phyloP scores from a whole-genome alignment of 2,329 filamentous ascomycete species.

The Fusarium pininemorale region DNA sequence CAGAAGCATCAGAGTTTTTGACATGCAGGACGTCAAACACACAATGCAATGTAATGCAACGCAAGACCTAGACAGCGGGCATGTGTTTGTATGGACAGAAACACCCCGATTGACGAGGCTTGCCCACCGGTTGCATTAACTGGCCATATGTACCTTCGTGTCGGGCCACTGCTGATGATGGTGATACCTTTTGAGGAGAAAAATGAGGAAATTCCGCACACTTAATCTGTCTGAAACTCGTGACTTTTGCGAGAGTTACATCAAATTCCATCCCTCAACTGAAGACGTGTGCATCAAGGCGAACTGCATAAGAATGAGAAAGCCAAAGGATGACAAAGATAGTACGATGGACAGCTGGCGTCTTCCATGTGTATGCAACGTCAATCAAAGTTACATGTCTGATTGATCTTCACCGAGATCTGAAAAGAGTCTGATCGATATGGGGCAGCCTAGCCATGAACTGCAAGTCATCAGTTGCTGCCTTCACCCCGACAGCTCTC shows the following conservation, averaged over 20 bases:
- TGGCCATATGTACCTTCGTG: conserved; percentile 1
- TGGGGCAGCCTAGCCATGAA: conserved; percentile 1
- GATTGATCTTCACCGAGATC: conserved; percentile 20
- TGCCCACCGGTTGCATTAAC: conserved; percentile 32
- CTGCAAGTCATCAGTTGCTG: conserved; percentile 21
- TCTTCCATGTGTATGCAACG: conserved; percentile 22
- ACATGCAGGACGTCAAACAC: conserved; percentile 34
- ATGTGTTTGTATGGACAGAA: conserved; percentile 29
- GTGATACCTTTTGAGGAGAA: conserved; percentile 19
- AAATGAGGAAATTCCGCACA: not conserved
- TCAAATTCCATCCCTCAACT: conserved; percentile 26
- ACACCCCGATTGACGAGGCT: conserved; percentile 32
- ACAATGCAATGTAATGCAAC: conserved; percentile 12
- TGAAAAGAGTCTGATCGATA: conserved; percentile 16
- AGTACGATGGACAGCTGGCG: conserved; percentile 36
- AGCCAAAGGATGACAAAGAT: conserved; percentile 27
- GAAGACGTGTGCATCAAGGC: conserved; percentile 23
- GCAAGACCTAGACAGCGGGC: conserved; percentile 22
- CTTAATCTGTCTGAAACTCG: not conserved
- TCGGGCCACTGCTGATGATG: conserved; percentile 8
- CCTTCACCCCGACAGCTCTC: not conserved
- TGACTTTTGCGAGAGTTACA: not conserved
- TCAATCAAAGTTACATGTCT: conserved; percentile 8
- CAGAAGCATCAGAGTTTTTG: conserved; percentile 29
- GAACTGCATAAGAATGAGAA: conserved; percentile 9